Evolutionary conservation across 2,329 filamentous ascomycete species (phyloP), one percentile per base, ranked within the genome.

Genomic region (Fonsecaea pugnacius): DNA sequence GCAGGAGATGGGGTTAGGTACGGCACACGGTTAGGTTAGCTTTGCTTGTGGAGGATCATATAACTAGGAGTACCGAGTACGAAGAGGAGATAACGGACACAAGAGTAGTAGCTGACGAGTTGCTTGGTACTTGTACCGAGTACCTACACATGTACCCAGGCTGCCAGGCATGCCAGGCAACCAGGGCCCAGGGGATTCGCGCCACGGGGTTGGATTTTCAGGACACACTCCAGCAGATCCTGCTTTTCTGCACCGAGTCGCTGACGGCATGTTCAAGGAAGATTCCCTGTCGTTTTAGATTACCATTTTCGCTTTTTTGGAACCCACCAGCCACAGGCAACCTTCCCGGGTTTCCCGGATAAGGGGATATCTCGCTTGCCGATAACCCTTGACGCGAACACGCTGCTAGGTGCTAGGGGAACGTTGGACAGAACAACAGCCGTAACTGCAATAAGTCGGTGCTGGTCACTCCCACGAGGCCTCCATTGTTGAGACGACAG

Each of bases 341-440:
- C 18, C 32, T 35, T 40, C 57, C 60, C 60, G 56, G 52, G 48
- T 52, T 30, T 43, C n/a, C 64, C 61, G 61, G 60, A 66, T 66
- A 58, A 63, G 27, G 57, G 40, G 50, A 16, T 59, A 64, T 66
- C 48, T 66, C 64, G 64, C 60, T 62, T 66, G 51, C 18, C 43
- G 32, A 54, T 52, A 63, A 63, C 52, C 58, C 21, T 58, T 18
- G 43, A 61, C 40, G 58, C 60, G 64, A 57, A 59, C 38, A 24
- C 38, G 16, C 14, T n/a, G 14, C 38, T 40, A 40, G 38, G 27
- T 30, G 27, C 6, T 30, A 30, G 27, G 27, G 38, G 38, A 10
- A 55, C 16, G 35, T 18, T 56, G 53, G 33, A 36, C 32, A 30
- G 8, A 48, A 48, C 21, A 48, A 24, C 18, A 48, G 43, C 21